A percentile compares a stretch with the other conserved stretches of the same genome.
These are phyloP conservation scores for Boletus sp. DNA, from an alignment of 768 basidiomycete genomes.

Conservation along the genomic window DNA sequence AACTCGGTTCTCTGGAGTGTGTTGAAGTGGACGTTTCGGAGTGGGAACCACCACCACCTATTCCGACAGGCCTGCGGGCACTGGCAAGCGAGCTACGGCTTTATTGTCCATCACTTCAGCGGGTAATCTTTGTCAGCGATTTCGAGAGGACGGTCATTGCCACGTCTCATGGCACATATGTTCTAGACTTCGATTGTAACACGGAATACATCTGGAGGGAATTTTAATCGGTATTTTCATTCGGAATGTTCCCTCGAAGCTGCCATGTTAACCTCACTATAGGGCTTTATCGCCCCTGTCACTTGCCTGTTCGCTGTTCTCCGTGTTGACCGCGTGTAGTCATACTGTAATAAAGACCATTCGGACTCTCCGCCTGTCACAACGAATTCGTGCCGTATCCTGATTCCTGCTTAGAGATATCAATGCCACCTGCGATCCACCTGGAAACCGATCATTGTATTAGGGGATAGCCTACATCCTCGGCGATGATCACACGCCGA, in stretches of 20 bases:
- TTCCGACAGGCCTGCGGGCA: constrained; percentile 53
- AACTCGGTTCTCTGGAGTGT: constrained; percentile 48
- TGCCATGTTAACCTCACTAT: neutral
- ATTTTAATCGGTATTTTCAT: constrained; percentile 21
- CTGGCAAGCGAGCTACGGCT: constrained; percentile 59
- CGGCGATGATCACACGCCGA: constrained; percentile 16
- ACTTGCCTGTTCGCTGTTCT: constrained; percentile 6
- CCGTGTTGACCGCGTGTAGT: constrained; percentile 20
- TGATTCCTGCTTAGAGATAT: neutral
- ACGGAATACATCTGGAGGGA: constrained; percentile 34
- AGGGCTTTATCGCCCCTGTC: constrained; percentile 3
- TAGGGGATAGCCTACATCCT: constrained; percentile 1
- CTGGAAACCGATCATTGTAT: constrained; percentile 7
- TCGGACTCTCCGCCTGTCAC: constrained; percentile 10
- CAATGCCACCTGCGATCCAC: neutral
- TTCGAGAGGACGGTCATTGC: constrained; percentile 52
- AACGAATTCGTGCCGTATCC: neutral
- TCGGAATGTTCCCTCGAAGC: neutral
- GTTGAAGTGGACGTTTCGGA: constrained; percentile 64
- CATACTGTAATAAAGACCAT: constrained; percentile 3
- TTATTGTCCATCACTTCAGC: constrained; percentile 51
- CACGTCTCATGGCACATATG: constrained; percentile 36
- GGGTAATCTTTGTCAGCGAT: constrained; percentile 61
- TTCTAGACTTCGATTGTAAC: constrained; percentile 24
- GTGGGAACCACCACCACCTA: constrained; percentile 59